Evolutionary conservation across 352 stramenopile species (phyloP).

Genomic region (Pythium oligandrum): DNA sequence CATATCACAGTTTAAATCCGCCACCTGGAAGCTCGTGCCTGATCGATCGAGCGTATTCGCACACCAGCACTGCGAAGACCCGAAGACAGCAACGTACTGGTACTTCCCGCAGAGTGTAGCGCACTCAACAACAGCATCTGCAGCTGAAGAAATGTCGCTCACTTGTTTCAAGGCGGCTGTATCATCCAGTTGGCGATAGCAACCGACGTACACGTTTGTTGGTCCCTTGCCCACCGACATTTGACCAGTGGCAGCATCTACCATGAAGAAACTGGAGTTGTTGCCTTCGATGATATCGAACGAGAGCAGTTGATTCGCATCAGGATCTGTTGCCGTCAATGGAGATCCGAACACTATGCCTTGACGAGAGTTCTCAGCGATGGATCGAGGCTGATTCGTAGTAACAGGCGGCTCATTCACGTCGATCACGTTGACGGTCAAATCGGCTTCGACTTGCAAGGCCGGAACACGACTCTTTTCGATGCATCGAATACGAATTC

Average conservation of each 20-base stretch:
- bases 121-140: constrained; percentile 10
- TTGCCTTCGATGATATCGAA: constrained; percentile 20
- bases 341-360: constrained; percentile 5
- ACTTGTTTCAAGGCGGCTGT: constrained; percentile 4
- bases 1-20: constrained; percentile 3
- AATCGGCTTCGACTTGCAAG: constrained; percentile 1
- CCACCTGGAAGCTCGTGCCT: constrained; percentile 2
- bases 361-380: constrained; percentile 20
- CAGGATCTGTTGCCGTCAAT: constrained; percentile 18
- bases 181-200: constrained; percentile 12
- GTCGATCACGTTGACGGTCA: constrained; percentile 19
- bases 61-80: constrained; percentile 18
- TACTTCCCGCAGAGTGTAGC: constrained; percentile 3
- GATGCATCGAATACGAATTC: constrained; percentile 11
- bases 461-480: constrained; percentile 7
- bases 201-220: constrained; percentile 18
- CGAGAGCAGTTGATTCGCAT: constrained; percentile 14
- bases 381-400: constrained; percentile 8
- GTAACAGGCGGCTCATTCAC: constrained; percentile 24
- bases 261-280: constrained; percentile 17
- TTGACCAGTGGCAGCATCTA: constrained; percentile 18
- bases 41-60: constrained; percentile 11
- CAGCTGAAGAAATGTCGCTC: constrained; percentile 1
- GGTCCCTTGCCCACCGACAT: constrained; percentile 19
- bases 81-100: constrained; percentile 19